Evolutionary conservation across 495 filamentous ascomycete species (phyloP), one percentile per base, ranked within the genome.

Genomic region (Annulohypoxylon nitens): DNA sequence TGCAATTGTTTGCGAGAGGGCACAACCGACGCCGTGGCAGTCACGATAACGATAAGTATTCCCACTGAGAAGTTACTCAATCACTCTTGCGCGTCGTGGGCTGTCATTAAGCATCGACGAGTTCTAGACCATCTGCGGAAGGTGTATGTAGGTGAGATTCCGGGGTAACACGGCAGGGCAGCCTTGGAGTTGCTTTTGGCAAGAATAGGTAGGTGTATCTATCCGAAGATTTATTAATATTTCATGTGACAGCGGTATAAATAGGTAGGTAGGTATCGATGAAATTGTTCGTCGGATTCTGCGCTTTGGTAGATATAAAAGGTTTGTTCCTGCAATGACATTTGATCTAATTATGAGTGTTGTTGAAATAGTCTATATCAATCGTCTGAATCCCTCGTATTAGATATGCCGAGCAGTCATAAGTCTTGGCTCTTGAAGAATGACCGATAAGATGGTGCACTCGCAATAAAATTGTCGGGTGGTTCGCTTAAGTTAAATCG

Each of bases 61-160:
- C 11, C 25, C 11, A 12, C 4, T 34, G 16, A 12, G 26, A 0
- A 26, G 20, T 6, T 53, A 5, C 6, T 7, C 20, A 41, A 33
- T 54, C 34, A 4, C 63, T 48, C 33, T 63, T 57, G 39, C 55
- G 61, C 66, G 66, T 62, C 37, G 48, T 62, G 25, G 18, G 14
- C 50, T 50, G n/a, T 18, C n/a, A 12, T 55, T 10, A 6, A 64
- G 25, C 48, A 33, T 43, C 23, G 37, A 12, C 20, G 37, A 50
- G 36, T 30, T 51, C 23, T 26, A 23, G 23, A 41, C 23, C 18
- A 48, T 55, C 16, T n/a, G 34, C 16, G 12, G 23, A 39, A 5
- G n/a, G 18, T 37, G 34, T 58, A 36, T 10, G 54, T 37, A 37
- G 12, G 30, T 37, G 54, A 58, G 53, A 43, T 12, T n/a, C 10